Evolutionary conservation across 805 yeast species (phyloP).

Genomic region (Lachancea cidri): DNA sequence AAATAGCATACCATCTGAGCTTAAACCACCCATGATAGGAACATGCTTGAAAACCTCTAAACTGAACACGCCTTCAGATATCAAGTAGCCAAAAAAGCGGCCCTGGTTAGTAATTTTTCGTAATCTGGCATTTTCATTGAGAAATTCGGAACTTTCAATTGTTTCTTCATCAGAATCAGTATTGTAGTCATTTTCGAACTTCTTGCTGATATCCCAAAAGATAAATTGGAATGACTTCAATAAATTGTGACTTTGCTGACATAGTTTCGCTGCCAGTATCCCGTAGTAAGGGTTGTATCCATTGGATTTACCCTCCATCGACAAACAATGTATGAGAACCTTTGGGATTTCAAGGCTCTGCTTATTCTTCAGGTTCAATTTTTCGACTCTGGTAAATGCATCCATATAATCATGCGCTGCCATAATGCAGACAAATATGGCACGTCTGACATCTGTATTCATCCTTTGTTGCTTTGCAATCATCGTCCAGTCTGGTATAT

Average conservation of each 20-base stretch:
- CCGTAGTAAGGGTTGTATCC: constrained; percentile 89
- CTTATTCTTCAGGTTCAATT: constrained; percentile 65
- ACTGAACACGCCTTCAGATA: constrained; percentile 69
- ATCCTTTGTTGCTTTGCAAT: constrained; percentile 82
- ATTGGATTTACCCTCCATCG: constrained; percentile 52
- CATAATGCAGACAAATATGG: constrained; percentile 91
- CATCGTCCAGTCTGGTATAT: constrained; percentile 81
- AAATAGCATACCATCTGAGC: constrained; percentile 58
- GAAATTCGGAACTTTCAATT: too few relatives aligned
- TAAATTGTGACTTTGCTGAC: constrained; percentile 61
- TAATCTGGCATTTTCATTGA: constrained; percentile 51
- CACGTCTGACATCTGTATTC: constrained; percentile 94
- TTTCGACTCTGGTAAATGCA: constrained; percentile 77
- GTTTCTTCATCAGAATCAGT: constrained; percentile 31
- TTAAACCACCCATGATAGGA: constrained; percentile 63
- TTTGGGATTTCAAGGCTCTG: constrained; percentile 87
- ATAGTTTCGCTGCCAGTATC: constrained; percentile 66
- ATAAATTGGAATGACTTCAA: constrained; percentile 83
- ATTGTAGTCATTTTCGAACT: constrained; percentile 53
- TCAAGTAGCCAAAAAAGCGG: constrained; percentile 68
- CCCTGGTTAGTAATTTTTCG: constrained; percentile 68
- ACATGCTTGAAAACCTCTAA: constrained; percentile 68
- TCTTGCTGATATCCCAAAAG: constrained; percentile 81
- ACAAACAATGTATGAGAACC: constrained; percentile 79
- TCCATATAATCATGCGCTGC: constrained; percentile 90